A percentile compares a stretch with the other conserved stretches of the same genome.
These are phyloP conservation scores for Cyclotella cryptica DNA, from an alignment of 108 stramenopile species.

Conservation along the genomic window DNA sequence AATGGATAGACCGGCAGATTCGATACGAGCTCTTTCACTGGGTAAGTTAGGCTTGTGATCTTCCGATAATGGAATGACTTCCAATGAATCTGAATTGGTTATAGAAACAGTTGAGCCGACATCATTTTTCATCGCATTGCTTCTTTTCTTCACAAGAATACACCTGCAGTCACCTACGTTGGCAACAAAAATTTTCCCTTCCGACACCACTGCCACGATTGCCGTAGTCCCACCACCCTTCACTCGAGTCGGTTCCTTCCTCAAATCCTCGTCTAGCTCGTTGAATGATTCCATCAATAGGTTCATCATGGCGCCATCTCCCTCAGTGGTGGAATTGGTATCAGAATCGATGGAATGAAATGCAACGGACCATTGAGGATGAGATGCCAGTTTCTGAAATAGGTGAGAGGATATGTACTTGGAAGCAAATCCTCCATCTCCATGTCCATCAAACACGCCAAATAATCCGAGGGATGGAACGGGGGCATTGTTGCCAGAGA, in stretches of 20 bases:
- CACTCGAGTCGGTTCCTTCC: constrained; percentile 13
- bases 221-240: constrained; percentile 80
- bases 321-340: background rate
- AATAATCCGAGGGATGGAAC: constrained; percentile 56
- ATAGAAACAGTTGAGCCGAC: background rate
- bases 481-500: constrained; percentile 1
- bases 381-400: constrained; percentile 22
- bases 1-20: constrained; percentile 77
- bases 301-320: constrained; percentile 15
- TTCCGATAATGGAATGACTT: constrained; percentile 68
- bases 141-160: constrained; percentile 69
- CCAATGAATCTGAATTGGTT: constrained; percentile 2
- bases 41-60: constrained; percentile 95
- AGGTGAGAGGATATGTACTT: constrained; percentile 63
- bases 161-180: constrained; percentile 93
- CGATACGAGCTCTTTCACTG: constrained; percentile 78
- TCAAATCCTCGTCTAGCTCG: constrained; percentile 64
- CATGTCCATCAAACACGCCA: constrained; percentile 95
- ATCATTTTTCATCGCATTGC: constrained; percentile 8
- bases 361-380: constrained; percentile 27
- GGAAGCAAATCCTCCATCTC: constrained; percentile 69
- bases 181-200: constrained; percentile 71
- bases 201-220: constrained; percentile 74
- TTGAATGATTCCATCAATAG: constrained; percentile 54
- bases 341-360: constrained; percentile 25